phyloP scores from a whole-genome alignment of 176 grass and related monocot genomes.

The Tuctoria greenei region DNA sequence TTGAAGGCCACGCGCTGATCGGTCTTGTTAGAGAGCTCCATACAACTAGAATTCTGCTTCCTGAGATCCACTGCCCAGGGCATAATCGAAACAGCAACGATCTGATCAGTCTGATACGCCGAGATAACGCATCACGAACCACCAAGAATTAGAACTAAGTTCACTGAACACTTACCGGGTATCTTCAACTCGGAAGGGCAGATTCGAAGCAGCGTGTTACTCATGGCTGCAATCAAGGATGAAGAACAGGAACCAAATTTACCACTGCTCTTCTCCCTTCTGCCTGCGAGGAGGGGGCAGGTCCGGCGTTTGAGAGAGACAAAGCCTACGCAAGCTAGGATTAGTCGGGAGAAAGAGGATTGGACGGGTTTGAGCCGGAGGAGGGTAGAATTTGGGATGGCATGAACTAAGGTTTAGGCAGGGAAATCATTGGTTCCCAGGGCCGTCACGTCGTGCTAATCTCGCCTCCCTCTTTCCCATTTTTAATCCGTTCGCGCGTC shows the following conservation, averaged over 20 bases:
- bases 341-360: not conserved
- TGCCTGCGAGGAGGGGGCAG: not conserved
- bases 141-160: not conserved
- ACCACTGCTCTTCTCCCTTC: not conserved
- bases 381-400: constrained; percentile 26
- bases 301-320: constrained; percentile 28
- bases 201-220: constrained; percentile 77
- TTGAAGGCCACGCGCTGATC: constrained; percentile 84
- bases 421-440: constrained; percentile 15
- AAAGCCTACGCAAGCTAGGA: not conserved
- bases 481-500: constrained; percentile 26
- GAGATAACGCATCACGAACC: constrained; percentile 33
- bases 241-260: not conserved
- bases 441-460: constrained; percentile 41
- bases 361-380: not conserved
- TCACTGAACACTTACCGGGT: constrained; percentile 53
- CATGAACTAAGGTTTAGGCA: constrained; percentile 24
- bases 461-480: not conserved
- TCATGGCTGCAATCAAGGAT: constrained; percentile 47
- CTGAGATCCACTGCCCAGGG: constrained; percentile 61
- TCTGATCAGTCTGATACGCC: constrained; percentile 16
- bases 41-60: constrained; percentile 62
- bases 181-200: constrained; percentile 85
- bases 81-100: constrained; percentile 12
- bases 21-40: constrained; percentile 84